These are phyloP conservation scores for Blastomyces silverae DNA, from an alignment of 2,329 filamentous ascomycete genomes.

Conservation along the genomic window DNA sequence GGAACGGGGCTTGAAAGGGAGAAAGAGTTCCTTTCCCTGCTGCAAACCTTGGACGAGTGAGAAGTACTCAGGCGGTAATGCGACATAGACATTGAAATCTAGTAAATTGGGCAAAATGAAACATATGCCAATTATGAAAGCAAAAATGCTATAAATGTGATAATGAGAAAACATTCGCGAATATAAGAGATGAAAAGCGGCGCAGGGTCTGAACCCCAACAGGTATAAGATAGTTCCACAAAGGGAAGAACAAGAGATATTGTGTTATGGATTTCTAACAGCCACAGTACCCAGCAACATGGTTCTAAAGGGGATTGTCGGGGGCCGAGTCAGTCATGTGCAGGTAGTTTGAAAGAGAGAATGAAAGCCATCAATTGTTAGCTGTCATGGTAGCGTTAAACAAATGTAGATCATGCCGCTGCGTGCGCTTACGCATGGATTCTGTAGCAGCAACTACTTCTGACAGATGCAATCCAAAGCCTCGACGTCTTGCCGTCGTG, in stretches of 20 bases:
- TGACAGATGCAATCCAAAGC: neutral
- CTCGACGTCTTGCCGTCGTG: neutral
- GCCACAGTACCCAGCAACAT: slow-evolving; percentile 3
- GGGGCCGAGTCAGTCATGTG: neutral
- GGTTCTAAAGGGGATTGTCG: neutral
- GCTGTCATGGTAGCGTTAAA: neutral
- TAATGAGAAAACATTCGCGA: neutral
- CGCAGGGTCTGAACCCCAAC: neutral
- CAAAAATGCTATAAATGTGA: neutral
- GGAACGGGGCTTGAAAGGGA: neutral
- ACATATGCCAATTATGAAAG: neutral
- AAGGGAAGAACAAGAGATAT: neutral
- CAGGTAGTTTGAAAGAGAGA: neutral
- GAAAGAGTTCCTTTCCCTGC: neutral
- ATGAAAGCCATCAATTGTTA: neutral
- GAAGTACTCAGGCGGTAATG: neutral
- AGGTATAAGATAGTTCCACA: slow-evolving; percentile 8
- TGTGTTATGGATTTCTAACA: slow-evolving; percentile 5
- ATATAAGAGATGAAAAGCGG: neutral
- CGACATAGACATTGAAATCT: slow-evolving; percentile 1
- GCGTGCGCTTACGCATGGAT: neutral
- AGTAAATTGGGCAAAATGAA: neutral
- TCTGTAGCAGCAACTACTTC: neutral
- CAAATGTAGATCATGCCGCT: slow-evolving; percentile 7
- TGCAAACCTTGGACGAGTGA: neutral